Evolutionary conservation across 148 eudicot genomes (phyloP).

Genomic region (Rhododendron simsii): DNA sequence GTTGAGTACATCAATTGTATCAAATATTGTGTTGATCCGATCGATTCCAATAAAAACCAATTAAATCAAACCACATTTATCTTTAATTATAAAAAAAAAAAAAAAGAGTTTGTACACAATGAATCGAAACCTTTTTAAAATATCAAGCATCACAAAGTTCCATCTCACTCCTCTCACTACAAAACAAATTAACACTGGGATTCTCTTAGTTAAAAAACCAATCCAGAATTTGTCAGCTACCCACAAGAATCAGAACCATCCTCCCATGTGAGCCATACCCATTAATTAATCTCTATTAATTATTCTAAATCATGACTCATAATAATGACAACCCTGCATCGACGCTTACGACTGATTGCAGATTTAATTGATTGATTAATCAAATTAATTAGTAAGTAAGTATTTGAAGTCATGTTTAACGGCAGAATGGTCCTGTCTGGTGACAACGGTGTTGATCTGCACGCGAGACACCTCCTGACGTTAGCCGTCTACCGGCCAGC

Average conservation of each 20-base stretch:
- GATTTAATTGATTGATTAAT: background rate
- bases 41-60: background rate
- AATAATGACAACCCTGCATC: constrained; percentile 13
- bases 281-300: background rate
- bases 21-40: background rate
- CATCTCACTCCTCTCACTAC: constrained; percentile 1
- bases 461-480: constrained; percentile 13
- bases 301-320: background rate
- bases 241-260: constrained; percentile 19
- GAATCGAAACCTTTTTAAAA: background rate
- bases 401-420: background rate
- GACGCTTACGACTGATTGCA: constrained; percentile 11
- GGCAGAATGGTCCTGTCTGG: background rate
- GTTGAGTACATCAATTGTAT: background rate
- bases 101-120: background rate
- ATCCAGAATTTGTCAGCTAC: constrained; percentile 11
- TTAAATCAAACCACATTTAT: background rate
- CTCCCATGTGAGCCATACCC: constrained; percentile 20
- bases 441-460: constrained; percentile 5
- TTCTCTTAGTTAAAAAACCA: constrained; percentile 1
- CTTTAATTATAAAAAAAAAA: background rate
- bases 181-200: constrained; percentile 23
- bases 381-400: background rate
- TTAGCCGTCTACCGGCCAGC: constrained; percentile 5
- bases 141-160: constrained; percentile 14